Percentiles rank a stretch among this genome's conserved stretches.
Conservation (phyloP, 805 yeast genomes). For the Suhomyces tanzawaensis region DNA sequence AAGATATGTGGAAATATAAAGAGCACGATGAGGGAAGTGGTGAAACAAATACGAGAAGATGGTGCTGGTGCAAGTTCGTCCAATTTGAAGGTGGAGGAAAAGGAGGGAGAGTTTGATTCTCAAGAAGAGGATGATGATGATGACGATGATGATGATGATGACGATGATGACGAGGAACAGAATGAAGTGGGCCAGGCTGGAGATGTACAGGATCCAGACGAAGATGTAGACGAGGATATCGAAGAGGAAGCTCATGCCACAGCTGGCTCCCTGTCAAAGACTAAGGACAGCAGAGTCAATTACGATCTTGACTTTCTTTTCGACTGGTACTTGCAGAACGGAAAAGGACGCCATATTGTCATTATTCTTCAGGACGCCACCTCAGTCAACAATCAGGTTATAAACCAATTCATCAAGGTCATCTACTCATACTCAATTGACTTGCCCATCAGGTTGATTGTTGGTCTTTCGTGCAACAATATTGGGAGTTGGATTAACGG, state of each 20-base stretch:
- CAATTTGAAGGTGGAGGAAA: neutral
- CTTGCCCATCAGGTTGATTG: constrained; percentile 33
- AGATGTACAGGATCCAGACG: constrained; percentile 12
- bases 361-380: constrained; percentile 39
- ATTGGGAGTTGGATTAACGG: constrained; percentile 37
- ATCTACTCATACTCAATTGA: constrained; percentile 23
- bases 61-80: neutral
- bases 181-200: constrained; percentile 10
- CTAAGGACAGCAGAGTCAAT: constrained; percentile 20
- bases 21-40: constrained; percentile 31
- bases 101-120: neutral
- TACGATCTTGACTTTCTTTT: constrained; percentile 37
- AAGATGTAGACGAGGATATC: constrained; percentile 6
- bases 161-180: constrained; percentile 5
- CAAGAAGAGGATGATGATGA: constrained; percentile 9
- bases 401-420: constrained; percentile 35
- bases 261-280: constrained; percentile 8
- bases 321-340: constrained; percentile 25
- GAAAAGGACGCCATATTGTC: constrained; percentile 16
- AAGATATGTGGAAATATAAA: constrained; percentile 35
- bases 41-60: constrained; percentile 23
- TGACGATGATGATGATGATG: constrained; percentile 7
- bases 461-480: constrained; percentile 36
- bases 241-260: constrained; percentile 12
- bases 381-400: constrained; percentile 30